Evolutionary conservation across 148 eudicot genomes (phyloP).

Genomic region (Fagopyrum esculentum): DNA sequence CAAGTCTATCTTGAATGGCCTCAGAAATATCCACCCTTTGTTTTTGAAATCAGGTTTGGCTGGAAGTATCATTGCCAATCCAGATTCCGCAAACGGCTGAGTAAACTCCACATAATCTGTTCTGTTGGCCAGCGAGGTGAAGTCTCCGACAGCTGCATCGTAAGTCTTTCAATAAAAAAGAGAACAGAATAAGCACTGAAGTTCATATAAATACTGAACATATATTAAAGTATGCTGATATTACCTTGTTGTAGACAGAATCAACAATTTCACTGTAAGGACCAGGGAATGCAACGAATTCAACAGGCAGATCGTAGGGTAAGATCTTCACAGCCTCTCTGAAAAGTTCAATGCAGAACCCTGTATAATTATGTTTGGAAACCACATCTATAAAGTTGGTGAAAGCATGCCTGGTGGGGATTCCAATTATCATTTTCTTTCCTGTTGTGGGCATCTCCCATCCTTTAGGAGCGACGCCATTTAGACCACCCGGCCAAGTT

Average conservation of each 20-base stretch:
- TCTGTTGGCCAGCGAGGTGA: conserved; percentile 30
- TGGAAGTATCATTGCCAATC: conserved; percentile 24
- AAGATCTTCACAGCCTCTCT: conserved; percentile 17
- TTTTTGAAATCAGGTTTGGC: conserved; percentile 1
- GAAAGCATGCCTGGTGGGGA: conserved; percentile 27
- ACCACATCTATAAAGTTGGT: conserved; percentile 23
- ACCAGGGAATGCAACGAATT: conserved; percentile 21
- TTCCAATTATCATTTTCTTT: conserved; percentile 30
- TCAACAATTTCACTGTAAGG: conserved; percentile 25
- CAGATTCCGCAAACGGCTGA: conserved; percentile 27
- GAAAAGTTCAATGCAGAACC: conserved; percentile 32
- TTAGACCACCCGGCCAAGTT: conserved; percentile 40
- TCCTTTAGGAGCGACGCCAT: conserved; percentile 30
- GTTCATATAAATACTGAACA: not conserved
- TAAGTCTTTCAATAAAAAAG: conserved; percentile 16
- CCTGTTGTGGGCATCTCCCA: conserved; percentile 43
- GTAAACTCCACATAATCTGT: conserved; percentile 27
- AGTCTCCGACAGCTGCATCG: conserved; percentile 31
- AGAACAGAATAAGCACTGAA: not conserved
- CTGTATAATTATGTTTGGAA: not conserved
- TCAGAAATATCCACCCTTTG: conserved; percentile 26
- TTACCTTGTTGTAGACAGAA: conserved; percentile 28
- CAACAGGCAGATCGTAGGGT: conserved; percentile 24
- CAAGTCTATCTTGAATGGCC: conserved; percentile 24
- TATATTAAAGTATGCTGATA: not conserved